These are phyloP conservation scores for Tricladium varicosporioides DNA, from an alignment of 2,329 filamentous ascomycete genomes.

Conservation along the genomic window DNA sequence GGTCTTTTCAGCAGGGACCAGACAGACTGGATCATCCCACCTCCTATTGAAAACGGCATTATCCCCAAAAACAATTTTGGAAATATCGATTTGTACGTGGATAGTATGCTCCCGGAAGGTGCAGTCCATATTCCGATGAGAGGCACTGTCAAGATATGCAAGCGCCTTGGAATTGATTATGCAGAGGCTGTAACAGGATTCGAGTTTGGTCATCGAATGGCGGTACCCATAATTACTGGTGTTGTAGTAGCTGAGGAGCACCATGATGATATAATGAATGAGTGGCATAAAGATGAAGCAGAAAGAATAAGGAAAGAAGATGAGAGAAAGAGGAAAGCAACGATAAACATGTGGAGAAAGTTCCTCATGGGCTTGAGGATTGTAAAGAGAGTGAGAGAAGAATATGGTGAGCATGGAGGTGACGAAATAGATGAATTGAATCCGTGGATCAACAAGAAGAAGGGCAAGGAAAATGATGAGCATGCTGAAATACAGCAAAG, in stretches of 20 bases:
- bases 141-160: constrained; percentile 77
- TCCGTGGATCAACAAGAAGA: constrained; percentile 46
- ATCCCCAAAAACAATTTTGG: constrained; percentile 95
- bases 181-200: constrained; percentile 96
- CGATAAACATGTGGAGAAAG: constrained; percentile 78
- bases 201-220: constrained; percentile 92
- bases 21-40: constrained; percentile 93
- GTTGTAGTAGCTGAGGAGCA: constrained; percentile 86
- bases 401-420: constrained; percentile 65
- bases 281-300: constrained; percentile 74
- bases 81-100: constrained; percentile 94
- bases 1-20: constrained; percentile 81
- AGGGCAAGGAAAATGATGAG: constrained; percentile 23
- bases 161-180: constrained; percentile 79
- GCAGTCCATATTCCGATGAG: constrained; percentile 80
- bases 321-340: constrained; percentile 73
- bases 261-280: constrained; percentile 69
- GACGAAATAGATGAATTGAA: constrained; percentile 54
- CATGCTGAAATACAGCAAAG: constrained; percentile 31
- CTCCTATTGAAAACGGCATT: constrained; percentile 76
- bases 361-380: constrained; percentile 85
- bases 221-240: constrained; percentile 86
- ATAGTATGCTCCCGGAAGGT: constrained; percentile 85
- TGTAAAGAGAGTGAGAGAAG: constrained; percentile 69
- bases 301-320: constrained; percentile 78